Base-by-base conservation (phyloP, 805 yeast genomes). In the Scheffersomyces coipomensis region DNA sequence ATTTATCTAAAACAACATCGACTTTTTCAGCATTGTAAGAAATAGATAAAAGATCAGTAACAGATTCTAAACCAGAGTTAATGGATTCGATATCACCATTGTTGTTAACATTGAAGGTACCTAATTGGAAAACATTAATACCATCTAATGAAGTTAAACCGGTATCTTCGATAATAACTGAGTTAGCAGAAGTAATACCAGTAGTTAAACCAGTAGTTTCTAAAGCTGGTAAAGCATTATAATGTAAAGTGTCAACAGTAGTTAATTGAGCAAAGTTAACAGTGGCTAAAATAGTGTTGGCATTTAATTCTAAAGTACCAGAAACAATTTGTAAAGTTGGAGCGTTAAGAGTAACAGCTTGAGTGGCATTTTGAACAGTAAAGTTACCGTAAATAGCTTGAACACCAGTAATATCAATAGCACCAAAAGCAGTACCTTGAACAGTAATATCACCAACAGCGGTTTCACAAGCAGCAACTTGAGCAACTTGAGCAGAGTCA, bases 141-240 rank as follows among this genome's bases (percentile, higher is more conserved):
- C 93, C 93, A 40, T 75, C 78, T 57, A 86, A 76, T 36, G 83
- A 68, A 56, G 74, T 74, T 60, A 86, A 74, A 52, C 80, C 73
- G 49, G 93, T 85, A 70, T 86, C 90, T 37, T 91, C 78, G 55
- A 86, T 76, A 61, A 71, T 62, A 52, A 91, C 75, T 42, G 78
- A 67, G 60, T 79, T 78, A 59, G 95, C 90, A 53, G 81, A 73
- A 55, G 86, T 75, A 57, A 93, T 78, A 66, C 86, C 86, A 34
- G 70, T 44, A 38, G 71, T 58, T 66, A 91, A 85, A 66, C 84
- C 81, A 52, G 89, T 78, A 39, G 66, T 57, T 51, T 71, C 66
- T 58, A 91, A 80, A 52, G 89, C 91, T 60, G 97, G 97, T 64
- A 93, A 78, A 52, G 97, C 88, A 58, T 79, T 76, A 72, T 86